A percentile compares a stretch with the other conserved stretches of the same genome.
phyloP scores from a whole-genome alignment of 192 early-diverging fungal species.

The Pilaira anomala region DNA sequence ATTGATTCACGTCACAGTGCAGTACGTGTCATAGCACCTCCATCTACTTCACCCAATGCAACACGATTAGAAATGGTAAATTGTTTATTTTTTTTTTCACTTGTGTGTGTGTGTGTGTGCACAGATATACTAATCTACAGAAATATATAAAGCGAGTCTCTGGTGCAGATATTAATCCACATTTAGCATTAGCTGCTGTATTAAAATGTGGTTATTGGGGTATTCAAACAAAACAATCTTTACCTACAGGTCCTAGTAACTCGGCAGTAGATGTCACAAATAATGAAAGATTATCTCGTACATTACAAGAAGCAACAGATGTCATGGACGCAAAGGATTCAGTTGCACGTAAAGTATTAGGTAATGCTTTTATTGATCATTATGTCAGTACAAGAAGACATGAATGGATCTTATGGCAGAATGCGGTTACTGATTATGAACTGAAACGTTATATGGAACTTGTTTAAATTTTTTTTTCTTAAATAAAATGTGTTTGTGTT shows the following conservation, averaged over 20 bases:
- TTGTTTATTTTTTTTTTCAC: neutral
- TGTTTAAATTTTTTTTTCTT: too few relatives aligned
- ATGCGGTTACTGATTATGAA: constrained; percentile 75
- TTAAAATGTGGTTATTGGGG: constrained; percentile 72
- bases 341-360: constrained; percentile 67
- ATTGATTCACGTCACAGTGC: constrained; percentile 69
- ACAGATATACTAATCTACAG: constrained; percentile 1
- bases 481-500: too few relatives aligned
- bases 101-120: neutral
- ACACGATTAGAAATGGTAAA: constrained; percentile 70
- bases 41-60: constrained; percentile 58
- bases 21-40: constrained; percentile 72
- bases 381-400: constrained; percentile 69
- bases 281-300: constrained; percentile 48
- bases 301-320: constrained; percentile 61
- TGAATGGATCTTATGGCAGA: constrained; percentile 73
- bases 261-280: constrained; percentile 23
- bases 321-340: constrained; percentile 62
- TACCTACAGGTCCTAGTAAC: constrained; percentile 24
- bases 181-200: constrained; percentile 69
- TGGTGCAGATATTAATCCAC: constrained; percentile 82
- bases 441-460: constrained; percentile 62
- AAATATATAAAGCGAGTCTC: constrained; percentile 51
- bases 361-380: constrained; percentile 76
- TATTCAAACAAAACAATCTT: constrained; percentile 52